Percentiles rank a stretch among this genome's conserved stretches.
Conservation (phyloP, 306 rosid species). For the Mucuna pruriens region DNA sequence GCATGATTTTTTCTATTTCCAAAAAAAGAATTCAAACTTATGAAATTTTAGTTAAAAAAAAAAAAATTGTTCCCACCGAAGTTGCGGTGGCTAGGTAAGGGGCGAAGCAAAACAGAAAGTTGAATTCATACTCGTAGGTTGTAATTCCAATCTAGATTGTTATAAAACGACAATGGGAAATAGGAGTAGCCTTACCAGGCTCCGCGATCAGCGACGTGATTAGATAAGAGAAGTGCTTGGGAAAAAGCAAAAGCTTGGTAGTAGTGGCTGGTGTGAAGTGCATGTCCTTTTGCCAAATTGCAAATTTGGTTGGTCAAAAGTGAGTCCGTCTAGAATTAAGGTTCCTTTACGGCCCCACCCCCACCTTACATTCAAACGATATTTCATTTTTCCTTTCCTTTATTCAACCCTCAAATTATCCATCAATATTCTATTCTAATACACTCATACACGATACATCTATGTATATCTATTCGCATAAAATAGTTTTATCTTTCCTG, state of each 20-base stretch:
- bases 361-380: neutral
- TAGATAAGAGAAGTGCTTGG: conserved; percentile 39
- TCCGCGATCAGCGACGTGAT: conserved; percentile 59
- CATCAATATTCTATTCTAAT: conserved; percentile 15
- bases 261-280: conserved; percentile 42
- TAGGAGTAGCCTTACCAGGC: neutral
- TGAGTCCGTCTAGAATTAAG: neutral
- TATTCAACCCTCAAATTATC: neutral
- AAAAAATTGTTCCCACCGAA: no score
- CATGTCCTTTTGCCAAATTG: conserved; percentile 36
- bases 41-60: no score
- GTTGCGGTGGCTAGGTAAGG: no score
- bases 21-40: no score
- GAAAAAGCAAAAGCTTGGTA: conserved; percentile 38
- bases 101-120: neutral
- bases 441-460: conserved; percentile 13
- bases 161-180: conserved; percentile 35
- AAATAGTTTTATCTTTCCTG: neutral
- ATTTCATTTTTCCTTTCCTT: neutral
- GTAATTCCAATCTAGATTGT: neutral
- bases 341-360: conserved; percentile 20
- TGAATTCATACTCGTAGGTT: neutral
- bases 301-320: conserved; percentile 35
- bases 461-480: neutral
- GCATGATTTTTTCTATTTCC: no score